Evolutionary conservation across 306 rosid species (phyloP).

Genomic region (Castanea crenata): DNA sequence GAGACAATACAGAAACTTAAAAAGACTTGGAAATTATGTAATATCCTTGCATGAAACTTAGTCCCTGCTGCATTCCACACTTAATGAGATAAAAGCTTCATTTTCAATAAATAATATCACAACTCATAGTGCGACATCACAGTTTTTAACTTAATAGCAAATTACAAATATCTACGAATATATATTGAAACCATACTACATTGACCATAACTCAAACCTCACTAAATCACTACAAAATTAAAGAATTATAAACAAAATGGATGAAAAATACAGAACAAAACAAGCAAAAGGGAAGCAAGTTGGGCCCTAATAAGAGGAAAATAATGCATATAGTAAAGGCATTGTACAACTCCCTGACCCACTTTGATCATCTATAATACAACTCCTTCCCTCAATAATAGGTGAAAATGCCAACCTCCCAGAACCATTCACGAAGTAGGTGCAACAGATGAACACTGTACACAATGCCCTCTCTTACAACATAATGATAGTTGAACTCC

Average conservation of each 20-base stretch:
- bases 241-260: neutral
- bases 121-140: neutral
- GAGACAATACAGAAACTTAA: neutral
- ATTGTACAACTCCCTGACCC: no score
- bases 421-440: conserved; percentile 43
- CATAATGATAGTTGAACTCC: conserved; percentile 45
- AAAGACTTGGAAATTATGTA: neutral
- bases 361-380: no score
- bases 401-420: no score
- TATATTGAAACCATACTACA: no score
- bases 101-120: neutral
- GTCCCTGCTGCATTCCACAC: neutral
- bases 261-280: neutral
- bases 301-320: neutral
- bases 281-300: neutral
- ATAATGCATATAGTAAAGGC: neutral
- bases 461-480: no score
- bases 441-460: conserved; percentile 35
- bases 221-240: neutral
- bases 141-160: neutral
- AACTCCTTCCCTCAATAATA: no score
- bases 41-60: neutral
- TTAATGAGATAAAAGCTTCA: neutral
- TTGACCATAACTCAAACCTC: neutral
- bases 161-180: neutral